These are phyloP conservation scores for Chlorociboria aeruginascens DNA, from an alignment of 495 filamentous ascomycete species.

Conservation along the genomic window DNA sequence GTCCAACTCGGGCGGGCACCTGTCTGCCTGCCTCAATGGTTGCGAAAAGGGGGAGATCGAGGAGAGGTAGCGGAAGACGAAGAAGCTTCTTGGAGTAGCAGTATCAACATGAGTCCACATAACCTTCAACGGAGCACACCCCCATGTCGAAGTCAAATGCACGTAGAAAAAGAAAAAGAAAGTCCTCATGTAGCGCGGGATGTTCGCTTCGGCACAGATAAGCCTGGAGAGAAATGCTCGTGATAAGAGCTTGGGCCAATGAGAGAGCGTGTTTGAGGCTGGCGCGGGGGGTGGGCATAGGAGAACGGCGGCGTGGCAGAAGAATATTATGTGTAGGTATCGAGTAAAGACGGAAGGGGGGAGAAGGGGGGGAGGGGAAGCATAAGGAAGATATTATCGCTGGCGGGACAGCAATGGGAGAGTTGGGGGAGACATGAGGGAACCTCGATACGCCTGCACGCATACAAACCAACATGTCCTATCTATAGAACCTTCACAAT, in stretches of 20 bases:
- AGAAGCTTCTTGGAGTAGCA: background rate
- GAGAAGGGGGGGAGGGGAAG: too few species aligned
- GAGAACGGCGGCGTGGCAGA: background rate
- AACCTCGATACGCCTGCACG: too few species aligned
- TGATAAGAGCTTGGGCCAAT: conserved; percentile 13
- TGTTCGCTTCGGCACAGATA: background rate
- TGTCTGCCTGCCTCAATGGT: too few species aligned
- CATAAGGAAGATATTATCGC: too few species aligned
- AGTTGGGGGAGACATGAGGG: too few species aligned
- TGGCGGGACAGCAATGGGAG: too few species aligned
- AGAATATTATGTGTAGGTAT: conserved; percentile 9
- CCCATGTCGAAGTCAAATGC: background rate
- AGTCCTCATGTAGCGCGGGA: background rate
- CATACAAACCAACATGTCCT: too few species aligned
- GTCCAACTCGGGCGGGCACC: too few species aligned
- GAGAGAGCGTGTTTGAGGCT: background rate
- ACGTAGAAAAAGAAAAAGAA: background rate
- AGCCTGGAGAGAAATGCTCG: too few species aligned
- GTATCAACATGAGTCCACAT: background rate
- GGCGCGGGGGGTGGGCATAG: background rate
- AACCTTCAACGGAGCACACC: background rate
- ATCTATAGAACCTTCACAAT: too few species aligned
- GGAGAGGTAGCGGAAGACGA: background rate
- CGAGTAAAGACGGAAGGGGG: conserved; percentile 1
- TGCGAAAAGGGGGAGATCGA: background rate